phyloP scores from a whole-genome alignment of 78 protist species.

The Anaeramoeba ignava region DNA sequence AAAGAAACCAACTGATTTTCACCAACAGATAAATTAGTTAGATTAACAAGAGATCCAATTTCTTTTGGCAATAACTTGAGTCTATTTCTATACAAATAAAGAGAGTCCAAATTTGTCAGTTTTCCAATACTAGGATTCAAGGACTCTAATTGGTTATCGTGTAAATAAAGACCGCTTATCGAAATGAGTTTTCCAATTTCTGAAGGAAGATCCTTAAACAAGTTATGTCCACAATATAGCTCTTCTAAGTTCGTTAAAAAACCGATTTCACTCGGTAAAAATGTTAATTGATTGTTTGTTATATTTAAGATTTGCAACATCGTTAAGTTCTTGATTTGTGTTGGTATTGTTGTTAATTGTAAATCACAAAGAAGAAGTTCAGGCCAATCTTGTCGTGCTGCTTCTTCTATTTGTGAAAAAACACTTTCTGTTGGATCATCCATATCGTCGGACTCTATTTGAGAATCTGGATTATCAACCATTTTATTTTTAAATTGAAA shows the following conservation, averaged over 20 bases:
- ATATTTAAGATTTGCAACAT: background rate
- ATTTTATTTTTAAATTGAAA: no score
- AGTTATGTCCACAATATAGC: background rate
- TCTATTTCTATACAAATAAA: background rate
- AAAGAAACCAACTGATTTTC: background rate
- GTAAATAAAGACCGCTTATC: background rate
- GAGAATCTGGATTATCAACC: no score
- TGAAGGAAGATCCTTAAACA: background rate
- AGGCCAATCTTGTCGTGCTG: background rate
- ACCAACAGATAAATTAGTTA: background rate
- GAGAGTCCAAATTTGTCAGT: background rate
- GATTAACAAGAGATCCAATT: background rate
- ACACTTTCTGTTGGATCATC: background rate
- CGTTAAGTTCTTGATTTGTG: background rate
- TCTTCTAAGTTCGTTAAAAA: background rate
- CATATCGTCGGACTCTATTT: no score
- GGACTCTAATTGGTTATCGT: background rate
- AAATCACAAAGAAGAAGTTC: background rate
- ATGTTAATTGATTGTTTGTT: background rate
- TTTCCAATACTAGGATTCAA: background rate
- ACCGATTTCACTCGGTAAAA: background rate
- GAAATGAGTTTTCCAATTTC: background rate
- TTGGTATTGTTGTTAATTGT: background rate
- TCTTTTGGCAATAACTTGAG: background rate
- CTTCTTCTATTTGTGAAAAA: background rate